Conservation (phyloP, 1,139 yeast species). For the Taphrina populina region DNA sequence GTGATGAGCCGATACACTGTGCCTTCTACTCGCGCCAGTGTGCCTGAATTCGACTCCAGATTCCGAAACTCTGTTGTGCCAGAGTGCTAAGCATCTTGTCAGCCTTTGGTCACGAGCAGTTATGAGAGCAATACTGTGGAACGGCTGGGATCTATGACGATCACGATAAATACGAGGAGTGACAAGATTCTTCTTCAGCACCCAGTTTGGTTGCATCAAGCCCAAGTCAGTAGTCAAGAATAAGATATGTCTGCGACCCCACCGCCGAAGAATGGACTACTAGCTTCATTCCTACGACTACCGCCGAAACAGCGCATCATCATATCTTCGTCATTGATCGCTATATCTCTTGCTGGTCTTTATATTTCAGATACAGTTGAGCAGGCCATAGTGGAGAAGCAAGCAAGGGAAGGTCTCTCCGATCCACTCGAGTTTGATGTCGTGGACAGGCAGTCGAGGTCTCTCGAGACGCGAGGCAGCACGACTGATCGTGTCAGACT, state of each 20-base stretch:
- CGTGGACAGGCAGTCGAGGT: constrained; percentile 13
- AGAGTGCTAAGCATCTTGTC: too few relatives aligned
- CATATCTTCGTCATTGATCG: constrained; percentile 22
- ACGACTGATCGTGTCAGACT: constrained; percentile 28
- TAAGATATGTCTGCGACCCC: constrained; percentile 34
- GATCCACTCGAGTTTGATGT: constrained; percentile 20
- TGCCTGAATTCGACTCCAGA: too few relatives aligned
- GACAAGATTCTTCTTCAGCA: too few relatives aligned
- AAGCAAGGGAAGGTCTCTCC: neutral
- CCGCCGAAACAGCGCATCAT: constrained; percentile 25
- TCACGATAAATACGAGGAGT: too few relatives aligned
- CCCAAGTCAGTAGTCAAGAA: too few relatives aligned
- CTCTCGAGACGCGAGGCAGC: constrained; percentile 23
- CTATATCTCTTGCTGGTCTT: constrained; percentile 21
- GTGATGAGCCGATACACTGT: too few relatives aligned
- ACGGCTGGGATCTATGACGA: too few relatives aligned
- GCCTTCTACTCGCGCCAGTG: too few relatives aligned
- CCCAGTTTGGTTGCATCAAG: too few relatives aligned
- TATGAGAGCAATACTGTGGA: too few relatives aligned
- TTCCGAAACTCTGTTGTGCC: too few relatives aligned
- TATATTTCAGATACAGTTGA: constrained; percentile 26
- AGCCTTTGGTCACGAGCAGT: too few relatives aligned
- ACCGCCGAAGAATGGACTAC: constrained; percentile 29
- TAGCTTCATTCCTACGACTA: constrained; percentile 11
- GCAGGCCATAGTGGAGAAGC: constrained; percentile 17